Base-by-base conservation (phyloP, 2,329 filamentous ascomycete genomes). In the Neoarthrinium moseri region DNA sequence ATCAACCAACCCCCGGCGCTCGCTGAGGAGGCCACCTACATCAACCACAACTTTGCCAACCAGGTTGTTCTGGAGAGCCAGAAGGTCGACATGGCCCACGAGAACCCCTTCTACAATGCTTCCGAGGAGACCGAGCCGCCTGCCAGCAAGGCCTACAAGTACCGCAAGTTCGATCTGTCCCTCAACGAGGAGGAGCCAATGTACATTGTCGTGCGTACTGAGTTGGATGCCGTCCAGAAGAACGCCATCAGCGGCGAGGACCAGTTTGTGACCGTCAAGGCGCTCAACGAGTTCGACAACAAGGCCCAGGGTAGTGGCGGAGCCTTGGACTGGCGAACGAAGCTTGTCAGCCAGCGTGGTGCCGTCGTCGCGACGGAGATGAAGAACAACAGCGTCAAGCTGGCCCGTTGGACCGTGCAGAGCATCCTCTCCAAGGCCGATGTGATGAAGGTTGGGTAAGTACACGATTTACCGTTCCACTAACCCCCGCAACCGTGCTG, bases 311-410 rank as follows among this genome's bases (percentile, higher is more conserved):
- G 94, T 58, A 89, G 89, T 56, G 94, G 94, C 57, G 91, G 92
- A 54, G 94, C 94, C 45, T 80, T 99, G 43, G 94, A 99, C 80
- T 99, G 94, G 94, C 83, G 94, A 67, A 87, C 85, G 57, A 99
- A 99, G 81, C 82, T 99, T 50, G 87, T 89, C 54, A 90, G 86
- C 59, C 91, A 96, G 76, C 87, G 94, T 62, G 94, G 94, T 83
- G 94, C 94, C 47, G 92, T 99, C 34, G 88, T 99, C 21, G 94
- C 94, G 17, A 99, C 94, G 11, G 94, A 99, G 77, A 99, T 99
- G 94, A 99, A 99, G 89, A 99, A 99, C 83, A 99, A 99, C 82
- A 91, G 85, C 65, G 95, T 90, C 87, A 99, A 99, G 79, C 85
- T 99, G 52, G 94, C 94, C 48, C 81, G 94, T 67, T 99, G 94